phyloP scores from a whole-genome alignment of 257 asterid genomes.

The Coffea eugenioides region DNA sequence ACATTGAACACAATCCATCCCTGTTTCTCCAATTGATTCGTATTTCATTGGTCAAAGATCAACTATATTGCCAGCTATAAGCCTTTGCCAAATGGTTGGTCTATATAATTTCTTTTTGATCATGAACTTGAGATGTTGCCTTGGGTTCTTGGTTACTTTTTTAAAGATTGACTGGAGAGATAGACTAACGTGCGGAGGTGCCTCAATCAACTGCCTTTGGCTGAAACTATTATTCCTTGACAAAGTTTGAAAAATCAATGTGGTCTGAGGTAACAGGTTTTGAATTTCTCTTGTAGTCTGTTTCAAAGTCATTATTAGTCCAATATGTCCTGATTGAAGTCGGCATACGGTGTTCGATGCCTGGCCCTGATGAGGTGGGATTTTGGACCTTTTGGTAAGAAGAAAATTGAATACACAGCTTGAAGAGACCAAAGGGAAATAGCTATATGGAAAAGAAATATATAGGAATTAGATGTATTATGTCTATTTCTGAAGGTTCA shows the following conservation, averaged over 20 bases:
- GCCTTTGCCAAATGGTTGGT: no score
- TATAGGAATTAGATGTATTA: not conserved
- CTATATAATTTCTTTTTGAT: no score
- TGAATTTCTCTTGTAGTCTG: not conserved
- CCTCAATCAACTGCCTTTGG: not conserved
- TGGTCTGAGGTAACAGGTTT: not conserved
- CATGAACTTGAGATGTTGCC: not conserved
- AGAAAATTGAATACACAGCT: not conserved
- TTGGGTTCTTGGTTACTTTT: not conserved
- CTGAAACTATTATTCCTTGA: not conserved
- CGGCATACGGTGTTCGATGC: not conserved
- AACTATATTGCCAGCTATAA: no score
- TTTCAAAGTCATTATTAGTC: constrained; percentile 8
- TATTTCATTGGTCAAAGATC: no score
- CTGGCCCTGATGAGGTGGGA: not conserved
- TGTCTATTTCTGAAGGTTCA: not conserved
- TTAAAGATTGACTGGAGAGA: not conserved
- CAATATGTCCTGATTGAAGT: not conserved
- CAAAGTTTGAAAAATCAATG: not conserved
- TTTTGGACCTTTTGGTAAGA: not conserved
- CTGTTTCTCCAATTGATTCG: no score
- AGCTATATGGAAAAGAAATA: not conserved
- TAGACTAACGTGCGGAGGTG: no score
- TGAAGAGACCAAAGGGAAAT: not conserved
- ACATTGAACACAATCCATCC: no score